Conservation (phyloP, 73 alveolate genomes). For the Tetrahymena malaccensis region DNA sequence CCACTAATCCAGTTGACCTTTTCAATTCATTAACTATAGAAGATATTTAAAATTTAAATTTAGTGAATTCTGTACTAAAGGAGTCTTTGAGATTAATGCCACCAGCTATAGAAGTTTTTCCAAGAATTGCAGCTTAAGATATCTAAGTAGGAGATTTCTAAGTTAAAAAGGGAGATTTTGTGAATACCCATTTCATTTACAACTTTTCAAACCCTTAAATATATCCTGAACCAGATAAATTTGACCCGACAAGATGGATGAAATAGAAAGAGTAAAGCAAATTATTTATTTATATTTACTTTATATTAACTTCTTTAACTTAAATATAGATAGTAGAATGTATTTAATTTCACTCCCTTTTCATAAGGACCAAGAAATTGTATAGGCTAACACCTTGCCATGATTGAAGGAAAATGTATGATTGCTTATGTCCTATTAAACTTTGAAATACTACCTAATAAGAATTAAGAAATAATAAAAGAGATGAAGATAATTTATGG, state of each 20-base stretch:
- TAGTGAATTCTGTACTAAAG: no score
- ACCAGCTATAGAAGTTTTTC: background rate
- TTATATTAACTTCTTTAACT: background rate
- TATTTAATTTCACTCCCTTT: conserved; percentile 14
- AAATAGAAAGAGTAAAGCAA: background rate
- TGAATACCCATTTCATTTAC: background rate
- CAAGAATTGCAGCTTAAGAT: background rate
- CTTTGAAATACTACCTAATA: background rate
- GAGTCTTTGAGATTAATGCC: background rate
- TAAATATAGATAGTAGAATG: background rate
- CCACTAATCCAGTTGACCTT: background rate
- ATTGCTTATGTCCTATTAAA: conserved; percentile 6
- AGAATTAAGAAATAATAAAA: background rate
- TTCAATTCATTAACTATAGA: background rate
- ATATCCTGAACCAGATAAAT: conserved; percentile 8
- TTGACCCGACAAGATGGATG: conserved; percentile 28
- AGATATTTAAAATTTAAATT: background rate
- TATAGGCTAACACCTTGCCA: conserved; percentile 14
- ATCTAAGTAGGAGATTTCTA: conserved; percentile 1
- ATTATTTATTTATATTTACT: background rate
- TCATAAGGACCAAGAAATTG: conserved; percentile 16
- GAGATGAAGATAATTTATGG: background rate
- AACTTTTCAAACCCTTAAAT: background rate
- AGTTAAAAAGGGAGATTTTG: background rate
- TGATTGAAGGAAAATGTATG: conserved; percentile 12